Conservation (phyloP, 257 asterid genomes). For the Nicotiana benthamiana region DNA sequence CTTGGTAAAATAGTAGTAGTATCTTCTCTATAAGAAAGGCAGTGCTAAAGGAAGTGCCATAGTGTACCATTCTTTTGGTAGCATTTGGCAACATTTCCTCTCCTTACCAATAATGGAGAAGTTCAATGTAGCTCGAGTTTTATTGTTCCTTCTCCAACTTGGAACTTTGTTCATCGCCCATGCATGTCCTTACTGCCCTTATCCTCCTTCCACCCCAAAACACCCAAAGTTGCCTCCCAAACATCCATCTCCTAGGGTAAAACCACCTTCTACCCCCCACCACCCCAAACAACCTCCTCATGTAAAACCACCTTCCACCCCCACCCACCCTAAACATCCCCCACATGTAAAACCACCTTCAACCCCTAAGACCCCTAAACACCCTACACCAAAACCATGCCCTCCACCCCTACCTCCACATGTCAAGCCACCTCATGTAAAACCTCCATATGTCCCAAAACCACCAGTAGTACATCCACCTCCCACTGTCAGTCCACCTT, state of each 20-base stretch:
- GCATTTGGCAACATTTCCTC: not conserved
- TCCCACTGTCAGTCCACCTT: slow-evolving; percentile 13
- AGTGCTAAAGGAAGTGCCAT: not conserved
- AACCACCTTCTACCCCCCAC: not conserved
- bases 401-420: slow-evolving; percentile 12
- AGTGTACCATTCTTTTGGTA: slow-evolving; percentile 3
- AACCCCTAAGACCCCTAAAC: not conserved
- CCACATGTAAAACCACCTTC: slow-evolving; percentile 8
- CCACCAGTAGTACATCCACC: slow-evolving; percentile 34
- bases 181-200: slow-evolving; percentile 53
- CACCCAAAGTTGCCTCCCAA: slow-evolving; percentile 39
- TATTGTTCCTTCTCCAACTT: slow-evolving; percentile 30
- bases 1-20: not conserved
- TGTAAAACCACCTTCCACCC: slow-evolving; percentile 3
- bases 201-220: slow-evolving; percentile 30
- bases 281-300: slow-evolving; percentile 9
- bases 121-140: not conserved
- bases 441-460: slow-evolving; percentile 21
- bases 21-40: not conserved
- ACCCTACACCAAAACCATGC: not conserved
- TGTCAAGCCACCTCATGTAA: slow-evolving; percentile 9
- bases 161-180: slow-evolving; percentile 32
- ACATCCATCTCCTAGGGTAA: not conserved
- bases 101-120: slow-evolving; percentile 1
- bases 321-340: not conserved